A percentile compares a stretch with the other conserved stretches of the same genome.
Conservation (phyloP, 345 rosid genomes). For the Pseudoturritis turrita region DNA sequence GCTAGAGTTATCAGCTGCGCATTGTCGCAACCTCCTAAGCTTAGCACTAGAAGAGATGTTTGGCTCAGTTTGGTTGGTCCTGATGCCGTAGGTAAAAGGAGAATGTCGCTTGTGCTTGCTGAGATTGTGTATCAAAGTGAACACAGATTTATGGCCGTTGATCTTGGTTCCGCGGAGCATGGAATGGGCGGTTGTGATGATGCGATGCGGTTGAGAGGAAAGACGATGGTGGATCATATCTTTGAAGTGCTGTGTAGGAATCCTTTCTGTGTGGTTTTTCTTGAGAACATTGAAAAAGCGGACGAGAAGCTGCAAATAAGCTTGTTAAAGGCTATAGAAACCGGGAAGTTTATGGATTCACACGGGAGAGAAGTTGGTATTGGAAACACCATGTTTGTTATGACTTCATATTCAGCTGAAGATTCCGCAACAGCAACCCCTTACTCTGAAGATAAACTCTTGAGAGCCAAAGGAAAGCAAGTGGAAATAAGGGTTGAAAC, state of each 20-base stretch:
- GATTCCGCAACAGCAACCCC: slow-evolving; percentile 6
- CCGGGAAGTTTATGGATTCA: slow-evolving; percentile 60
- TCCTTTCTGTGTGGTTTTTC: slow-evolving; percentile 58
- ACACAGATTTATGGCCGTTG: slow-evolving; percentile 48
- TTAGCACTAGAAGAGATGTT: slow-evolving; percentile 43
- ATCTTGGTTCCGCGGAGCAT: slow-evolving; percentile 41
- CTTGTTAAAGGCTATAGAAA: slow-evolving; percentile 50
- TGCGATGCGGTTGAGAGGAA: slow-evolving; percentile 48
- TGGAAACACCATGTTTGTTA: slow-evolving; percentile 51
- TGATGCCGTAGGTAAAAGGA: slow-evolving; percentile 49
- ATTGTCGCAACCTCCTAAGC: slow-evolving; percentile 24
- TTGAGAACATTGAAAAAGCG: slow-evolving; percentile 69
- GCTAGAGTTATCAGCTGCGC: slow-evolving; percentile 41
- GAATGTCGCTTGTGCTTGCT: slow-evolving; percentile 54
- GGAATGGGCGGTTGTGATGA: slow-evolving; percentile 22
- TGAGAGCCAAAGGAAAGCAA: slow-evolving; percentile 43
- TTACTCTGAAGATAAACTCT: slow-evolving; percentile 49
- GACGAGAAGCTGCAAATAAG: slow-evolving; percentile 45
- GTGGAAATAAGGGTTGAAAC: slow-evolving; percentile 45
- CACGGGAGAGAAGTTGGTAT: slow-evolving; percentile 61
- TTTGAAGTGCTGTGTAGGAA: slow-evolving; percentile 55
- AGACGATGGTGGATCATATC: slow-evolving; percentile 57
- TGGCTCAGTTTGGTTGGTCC: slow-evolving; percentile 69
- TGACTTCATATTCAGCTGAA: slow-evolving; percentile 35
- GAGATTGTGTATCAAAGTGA: slow-evolving; percentile 48